Evolutionary conservation across 2,329 filamentous ascomycete species (phyloP).

Genomic region (Stemphylium vesicarium): DNA sequence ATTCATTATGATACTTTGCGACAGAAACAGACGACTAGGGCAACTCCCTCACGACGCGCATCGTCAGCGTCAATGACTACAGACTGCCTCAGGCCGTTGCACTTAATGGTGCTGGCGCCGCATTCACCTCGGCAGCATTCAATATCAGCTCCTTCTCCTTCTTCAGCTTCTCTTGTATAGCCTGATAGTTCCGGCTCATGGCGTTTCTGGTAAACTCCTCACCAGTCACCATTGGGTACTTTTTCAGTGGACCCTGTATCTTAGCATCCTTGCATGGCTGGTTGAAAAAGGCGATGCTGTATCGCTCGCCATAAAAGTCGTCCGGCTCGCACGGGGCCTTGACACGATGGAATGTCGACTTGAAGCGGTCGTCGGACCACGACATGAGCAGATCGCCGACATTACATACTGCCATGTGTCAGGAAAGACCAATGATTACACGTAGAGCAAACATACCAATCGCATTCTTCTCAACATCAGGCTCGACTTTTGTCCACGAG

Average conservation of each 20-base stretch:
- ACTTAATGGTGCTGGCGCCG: not conserved
- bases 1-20: too few species aligned
- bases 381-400: conserved; percentile 71
- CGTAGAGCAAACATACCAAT: conserved; percentile 18
- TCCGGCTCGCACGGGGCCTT: conserved; percentile 63
- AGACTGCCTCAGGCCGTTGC: not conserved
- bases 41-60: too few species aligned
- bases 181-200: conserved; percentile 63
- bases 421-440: not conserved
- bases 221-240: conserved; percentile 67
- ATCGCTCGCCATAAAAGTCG: conserved; percentile 65
- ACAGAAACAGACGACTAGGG: too few species aligned
- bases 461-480: conserved; percentile 17
- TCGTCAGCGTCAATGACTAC: not conserved
- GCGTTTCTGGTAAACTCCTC: conserved; percentile 65
- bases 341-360: conserved; percentile 69
- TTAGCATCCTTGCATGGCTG: conserved; percentile 64
- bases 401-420: conserved; percentile 64
- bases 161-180: conserved; percentile 58
- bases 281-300: conserved; percentile 71
- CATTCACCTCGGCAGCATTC: not conserved
- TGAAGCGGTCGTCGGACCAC: conserved; percentile 72
- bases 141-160: conserved; percentile 5
- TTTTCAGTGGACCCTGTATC: conserved; percentile 67
- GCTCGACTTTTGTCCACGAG: conserved; percentile 67